These are phyloP conservation scores for Hymenoscyphus albidus DNA, from an alignment of 2,329 filamentous ascomycete genomes.

Conservation along the genomic window DNA sequence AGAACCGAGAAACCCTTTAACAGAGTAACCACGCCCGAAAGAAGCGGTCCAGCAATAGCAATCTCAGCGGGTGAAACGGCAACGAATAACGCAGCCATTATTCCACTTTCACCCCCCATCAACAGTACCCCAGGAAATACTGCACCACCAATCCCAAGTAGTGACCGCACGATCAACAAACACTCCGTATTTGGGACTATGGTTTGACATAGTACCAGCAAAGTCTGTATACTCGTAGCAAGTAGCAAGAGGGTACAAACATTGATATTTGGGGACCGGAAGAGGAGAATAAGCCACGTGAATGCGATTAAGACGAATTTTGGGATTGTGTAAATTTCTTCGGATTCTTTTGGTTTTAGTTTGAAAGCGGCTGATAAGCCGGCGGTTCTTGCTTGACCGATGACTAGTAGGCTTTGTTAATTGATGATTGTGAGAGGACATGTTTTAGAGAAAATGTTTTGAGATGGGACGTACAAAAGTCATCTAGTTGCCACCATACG, in stretches of 20 bases:
- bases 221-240: not conserved
- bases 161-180: not conserved
- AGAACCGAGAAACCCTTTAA: not conserved
- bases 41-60: not conserved
- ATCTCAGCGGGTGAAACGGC: not conserved
- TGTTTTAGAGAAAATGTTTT: not conserved
- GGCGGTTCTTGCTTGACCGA: not conserved
- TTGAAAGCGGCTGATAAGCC: not conserved
- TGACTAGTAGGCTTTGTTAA: not conserved
- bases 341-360: not conserved
- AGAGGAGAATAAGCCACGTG: not conserved
- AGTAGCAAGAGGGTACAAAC: not conserved
- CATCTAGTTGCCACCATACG: not conserved
- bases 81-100: not conserved
- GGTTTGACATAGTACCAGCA: not conserved
- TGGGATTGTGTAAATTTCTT: not conserved
- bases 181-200: not conserved
- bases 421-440: not conserved
- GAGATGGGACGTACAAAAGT: not conserved
- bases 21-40: not conserved
- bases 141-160: not conserved
- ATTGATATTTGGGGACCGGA: not conserved
- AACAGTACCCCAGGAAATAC: not conserved
- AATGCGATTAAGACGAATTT: not conserved
- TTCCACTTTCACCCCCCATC: not conserved